Evolutionary conservation across 164 flowering plant genomes (phyloP), one percentile per base, ranked within the genome.

Genomic region (Brasenia schreberi): DNA sequence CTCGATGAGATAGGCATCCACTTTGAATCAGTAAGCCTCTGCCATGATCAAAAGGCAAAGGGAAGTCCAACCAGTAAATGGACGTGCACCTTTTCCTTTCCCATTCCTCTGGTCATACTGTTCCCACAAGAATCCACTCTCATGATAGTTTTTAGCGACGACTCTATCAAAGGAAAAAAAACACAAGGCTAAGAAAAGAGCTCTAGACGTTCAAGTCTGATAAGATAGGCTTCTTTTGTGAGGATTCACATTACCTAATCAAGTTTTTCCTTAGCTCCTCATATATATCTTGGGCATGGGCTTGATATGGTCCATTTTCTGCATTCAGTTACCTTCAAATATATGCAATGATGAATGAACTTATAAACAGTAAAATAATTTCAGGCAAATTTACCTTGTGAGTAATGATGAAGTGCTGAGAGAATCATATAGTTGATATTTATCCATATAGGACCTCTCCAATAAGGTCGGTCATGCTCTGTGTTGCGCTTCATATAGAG

Each of bases 361-460:
- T 6, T 6, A 6, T 6, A 44, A 6, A 44, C 52, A 10, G 5
- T 44, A 44, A 44, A 6, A 16, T 6, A 43, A 7, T 5, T 45
- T 44, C 52, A 6, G 10, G 52, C 10, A 1, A 6, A 61, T 5
- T 49, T 80, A 87, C 97, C 97, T 88, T 71, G 66, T 1, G 96
- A 81, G 69, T 92, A 95, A 70, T 87, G 85, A 68, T 86, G 80
- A 42, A 92, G 96, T 5, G 97, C 74, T 39, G 99, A 90, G 72
- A 95, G 92, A 77, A 90, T 88, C 92, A 86, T 63, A 79, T 92
- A 95, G 70, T 95, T 95, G 89, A 95, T 85, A 81, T 92, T 90
- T 78, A 95, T 88, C 99, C 99, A 92, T 65, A 92, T 85, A 43
- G 92, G 90, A 60, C 97, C 99, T 72, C 99, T 87, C 97, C 97